Evolutionary conservation across 1,284 basidiomycete genomes (phyloP).

Genomic region (Pseudozyma sp.): DNA sequence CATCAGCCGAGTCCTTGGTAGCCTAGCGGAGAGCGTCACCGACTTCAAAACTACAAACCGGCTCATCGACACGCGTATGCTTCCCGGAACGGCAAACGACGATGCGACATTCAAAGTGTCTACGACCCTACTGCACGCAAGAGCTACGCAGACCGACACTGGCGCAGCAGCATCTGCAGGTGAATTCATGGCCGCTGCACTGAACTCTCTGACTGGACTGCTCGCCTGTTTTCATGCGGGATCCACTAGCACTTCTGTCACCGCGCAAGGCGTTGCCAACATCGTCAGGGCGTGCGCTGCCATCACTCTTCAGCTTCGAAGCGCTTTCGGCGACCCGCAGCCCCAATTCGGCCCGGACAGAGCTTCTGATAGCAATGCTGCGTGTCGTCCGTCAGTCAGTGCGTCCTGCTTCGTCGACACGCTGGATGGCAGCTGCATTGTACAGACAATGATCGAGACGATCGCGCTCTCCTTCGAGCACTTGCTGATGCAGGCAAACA

Average conservation of each 20-base stretch:
- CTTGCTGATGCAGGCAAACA: background rate
- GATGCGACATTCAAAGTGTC: background rate
- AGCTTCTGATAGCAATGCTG: background rate
- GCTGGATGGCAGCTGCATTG: background rate
- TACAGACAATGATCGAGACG: conserved; percentile 22
- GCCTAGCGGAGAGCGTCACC: conserved; percentile 5
- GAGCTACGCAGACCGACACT: background rate
- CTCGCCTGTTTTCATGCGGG: conserved; percentile 8
- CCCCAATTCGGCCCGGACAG: background rate
- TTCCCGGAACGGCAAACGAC: background rate
- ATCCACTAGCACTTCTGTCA: background rate
- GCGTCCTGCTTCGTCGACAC: background rate
- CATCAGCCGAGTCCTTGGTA: conserved; percentile 8
- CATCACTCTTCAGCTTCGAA: conserved; percentile 24
- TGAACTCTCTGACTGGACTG: conserved; percentile 18
- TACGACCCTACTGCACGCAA: background rate
- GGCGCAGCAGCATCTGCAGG: background rate
- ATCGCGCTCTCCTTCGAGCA: conserved; percentile 8
- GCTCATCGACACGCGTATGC: background rate
- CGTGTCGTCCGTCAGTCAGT: background rate
- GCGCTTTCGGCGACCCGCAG: conserved; percentile 2
- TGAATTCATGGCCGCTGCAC: conserved; percentile 1
- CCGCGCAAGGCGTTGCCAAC: background rate
- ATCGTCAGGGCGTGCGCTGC: conserved; percentile 20
- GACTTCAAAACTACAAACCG: conserved; percentile 2